These are phyloP conservation scores for Tylopilus vinaceipallidus DNA, from an alignment of 768 basidiomycete species.

Conservation along the genomic window DNA sequence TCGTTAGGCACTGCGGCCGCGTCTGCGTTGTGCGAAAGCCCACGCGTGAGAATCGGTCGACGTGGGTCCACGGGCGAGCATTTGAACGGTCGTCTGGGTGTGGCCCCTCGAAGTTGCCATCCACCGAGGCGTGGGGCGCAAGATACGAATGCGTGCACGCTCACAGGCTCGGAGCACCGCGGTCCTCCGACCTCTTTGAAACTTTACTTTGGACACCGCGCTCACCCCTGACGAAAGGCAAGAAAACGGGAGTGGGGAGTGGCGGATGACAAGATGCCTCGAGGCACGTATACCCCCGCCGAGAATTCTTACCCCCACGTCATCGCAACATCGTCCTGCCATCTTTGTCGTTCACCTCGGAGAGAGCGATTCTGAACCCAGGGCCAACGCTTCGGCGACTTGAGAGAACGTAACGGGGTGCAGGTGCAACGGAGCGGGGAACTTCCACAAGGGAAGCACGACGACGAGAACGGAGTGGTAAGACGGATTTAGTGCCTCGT, in stretches of 20 bases:
- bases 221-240: background rate
- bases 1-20: background rate
- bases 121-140: no score
- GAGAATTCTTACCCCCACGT: background rate
- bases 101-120: no score
- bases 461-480: background rate
- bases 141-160: background rate
- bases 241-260: background rate
- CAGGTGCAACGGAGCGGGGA: background rate
- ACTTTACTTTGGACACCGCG: background rate
- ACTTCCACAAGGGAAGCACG: background rate
- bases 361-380: background rate
- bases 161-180: slow-evolving; percentile 9
- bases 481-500: background rate
- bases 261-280: background rate
- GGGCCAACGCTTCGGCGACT: background rate
- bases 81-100: background rate
- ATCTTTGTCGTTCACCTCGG: slow-evolving; percentile 20
- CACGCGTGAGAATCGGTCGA: slow-evolving; percentile 8
- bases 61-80: background rate
- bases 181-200: slow-evolving; percentile 3
- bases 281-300: slow-evolving; percentile 10
- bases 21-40: background rate
- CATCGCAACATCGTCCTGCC: slow-evolving; percentile 12
- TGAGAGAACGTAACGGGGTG: background rate